Base-by-base conservation (phyloP, 1,284 basidiomycete genomes). In the Thelephora terrestris region DNA sequence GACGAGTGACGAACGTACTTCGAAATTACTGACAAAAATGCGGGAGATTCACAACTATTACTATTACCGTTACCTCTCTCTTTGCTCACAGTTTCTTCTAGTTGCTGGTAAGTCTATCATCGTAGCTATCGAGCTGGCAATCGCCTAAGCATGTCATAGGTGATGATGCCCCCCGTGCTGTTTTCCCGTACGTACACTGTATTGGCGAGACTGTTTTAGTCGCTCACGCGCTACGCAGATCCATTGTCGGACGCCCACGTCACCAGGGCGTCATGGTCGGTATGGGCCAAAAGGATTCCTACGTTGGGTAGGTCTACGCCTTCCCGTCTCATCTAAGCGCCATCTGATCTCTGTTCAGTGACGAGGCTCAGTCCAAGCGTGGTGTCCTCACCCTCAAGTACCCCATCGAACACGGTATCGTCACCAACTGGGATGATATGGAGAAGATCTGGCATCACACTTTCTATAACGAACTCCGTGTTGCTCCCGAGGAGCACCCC, bases 391-490 rank as follows among this genome's bases (percentile, higher is more conserved):
- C 86, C 51, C 73, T 93, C 64, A 91, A 73, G 73, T 89, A 85
- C 68, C 82, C 82, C 52, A 84, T 85, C 57, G 77, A 79, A 61
- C 77, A 78, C 62, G 78, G 78, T 57, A 89, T 92, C 65, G 87
- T 92, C 59, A 92, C 89, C 68, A 91, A 93, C 78, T 93, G 89
- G 89, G 85, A 89, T 65, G 86, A 90, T 70, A 90, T 90, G 85
- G 86, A 90, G 73, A 88, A 88, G 71, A 88, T 91, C 68, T 91
- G 86, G 86, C 85, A 88, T 65, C 83, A 86, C 71, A 86, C 83
- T 47, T 86, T 85, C 71, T 85, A 85, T 75, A 86, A 86, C 61
- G 82, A 87, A 64, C 77, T 87, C 49, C 83, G 83, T 68, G 82
- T 78, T 46, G 74, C 74, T 5, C 76, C 77, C 5, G 89, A 92